phyloP scores from a whole-genome alignment of 2,329 filamentous ascomycete species.

The Talaromyces verruculosus region DNA sequence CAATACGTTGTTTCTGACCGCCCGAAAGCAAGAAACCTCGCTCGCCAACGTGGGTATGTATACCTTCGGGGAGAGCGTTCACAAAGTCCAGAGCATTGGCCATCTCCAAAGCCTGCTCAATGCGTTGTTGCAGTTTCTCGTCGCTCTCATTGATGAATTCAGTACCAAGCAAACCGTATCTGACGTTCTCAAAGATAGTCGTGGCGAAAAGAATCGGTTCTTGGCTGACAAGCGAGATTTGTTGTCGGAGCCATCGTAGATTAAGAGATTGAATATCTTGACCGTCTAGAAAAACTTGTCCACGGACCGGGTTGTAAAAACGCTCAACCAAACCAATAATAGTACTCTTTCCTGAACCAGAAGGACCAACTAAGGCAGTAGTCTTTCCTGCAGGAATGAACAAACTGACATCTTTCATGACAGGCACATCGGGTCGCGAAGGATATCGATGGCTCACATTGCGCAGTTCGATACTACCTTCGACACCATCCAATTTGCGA shows the following conservation, averaged over 20 bases:
- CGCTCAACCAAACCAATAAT: slow-evolving; percentile 90
- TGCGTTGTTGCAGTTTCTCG: slow-evolving; percentile 67
- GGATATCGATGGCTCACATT: slow-evolving; percentile 92
- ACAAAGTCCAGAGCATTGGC: slow-evolving; percentile 96
- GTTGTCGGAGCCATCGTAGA: slow-evolving; percentile 84
- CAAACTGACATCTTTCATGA: slow-evolving; percentile 81
- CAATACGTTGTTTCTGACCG: slow-evolving; percentile 95
- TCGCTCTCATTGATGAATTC: slow-evolving; percentile 66
- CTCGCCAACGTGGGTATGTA: slow-evolving; percentile 93
- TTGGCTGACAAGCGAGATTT: slow-evolving; percentile 89
- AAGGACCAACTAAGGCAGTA: slow-evolving; percentile 89
- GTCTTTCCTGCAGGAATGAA: slow-evolving; percentile 84
- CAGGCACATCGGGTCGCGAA: slow-evolving; percentile 81
- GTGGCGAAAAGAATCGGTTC: slow-evolving; percentile 89
- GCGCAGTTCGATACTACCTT: slow-evolving; percentile 76
- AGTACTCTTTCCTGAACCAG: slow-evolving; percentile 91
- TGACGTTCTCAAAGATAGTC: slow-evolving; percentile 86
- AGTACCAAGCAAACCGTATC: slow-evolving; percentile 86
- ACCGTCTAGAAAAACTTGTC: slow-evolving; percentile 76
- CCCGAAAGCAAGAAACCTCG: slow-evolving; percentile 89
- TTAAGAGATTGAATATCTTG: slow-evolving; percentile 79
- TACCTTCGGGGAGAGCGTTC: slow-evolving; percentile 74
- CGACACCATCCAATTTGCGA: slow-evolving; percentile 68
- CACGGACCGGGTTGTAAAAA: slow-evolving; percentile 87
- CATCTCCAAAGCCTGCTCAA: slow-evolving; percentile 80